These are phyloP conservation scores for Kuraishia cidri DNA, from an alignment of 805 yeast species.

Conservation along the genomic window DNA sequence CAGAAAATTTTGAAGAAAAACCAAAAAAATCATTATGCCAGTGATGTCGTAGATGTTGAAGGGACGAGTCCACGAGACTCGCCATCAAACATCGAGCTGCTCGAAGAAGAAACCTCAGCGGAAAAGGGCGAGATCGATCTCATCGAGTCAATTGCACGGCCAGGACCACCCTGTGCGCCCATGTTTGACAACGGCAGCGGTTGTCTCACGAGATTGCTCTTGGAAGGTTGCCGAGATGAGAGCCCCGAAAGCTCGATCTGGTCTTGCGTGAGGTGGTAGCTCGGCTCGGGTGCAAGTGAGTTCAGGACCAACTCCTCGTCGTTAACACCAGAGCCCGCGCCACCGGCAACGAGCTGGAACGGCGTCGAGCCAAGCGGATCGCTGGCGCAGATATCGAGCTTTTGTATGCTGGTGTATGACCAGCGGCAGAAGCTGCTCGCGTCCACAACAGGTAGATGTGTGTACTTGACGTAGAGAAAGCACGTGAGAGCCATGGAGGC, in stretches of 20 bases:
- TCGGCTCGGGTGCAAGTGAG: no score
- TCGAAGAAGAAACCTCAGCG: neutral
- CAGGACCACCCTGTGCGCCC: neutral
- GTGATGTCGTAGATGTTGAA: no score
- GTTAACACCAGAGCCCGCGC: no score
- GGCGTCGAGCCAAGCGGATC: slow-evolving; percentile 23
- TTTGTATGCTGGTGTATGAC: slow-evolving; percentile 42
- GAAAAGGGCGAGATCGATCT: slow-evolving; percentile 1
- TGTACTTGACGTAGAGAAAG: slow-evolving; percentile 61
- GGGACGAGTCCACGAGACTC: no score
- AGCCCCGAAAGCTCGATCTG: slow-evolving; percentile 1
- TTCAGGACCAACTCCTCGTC: no score
- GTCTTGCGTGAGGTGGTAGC: neutral
- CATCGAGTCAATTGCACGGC: neutral
- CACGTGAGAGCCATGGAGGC: slow-evolving; percentile 70
- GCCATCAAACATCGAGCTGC: slow-evolving; percentile 1
- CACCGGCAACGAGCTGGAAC: no score
- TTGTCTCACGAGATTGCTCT: slow-evolving; percentile 1
- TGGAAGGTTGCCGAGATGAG: slow-evolving; percentile 2
- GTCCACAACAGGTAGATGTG: slow-evolving; percentile 50
- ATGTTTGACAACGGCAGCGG: neutral
- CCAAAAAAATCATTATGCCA: no score
- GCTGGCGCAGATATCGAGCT: slow-evolving; percentile 16
- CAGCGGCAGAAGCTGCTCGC: slow-evolving; percentile 55
- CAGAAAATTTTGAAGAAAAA: no score